Evolutionary conservation across 306 rosid genomes (phyloP).

Genomic region (Quillaja saponaria): DNA sequence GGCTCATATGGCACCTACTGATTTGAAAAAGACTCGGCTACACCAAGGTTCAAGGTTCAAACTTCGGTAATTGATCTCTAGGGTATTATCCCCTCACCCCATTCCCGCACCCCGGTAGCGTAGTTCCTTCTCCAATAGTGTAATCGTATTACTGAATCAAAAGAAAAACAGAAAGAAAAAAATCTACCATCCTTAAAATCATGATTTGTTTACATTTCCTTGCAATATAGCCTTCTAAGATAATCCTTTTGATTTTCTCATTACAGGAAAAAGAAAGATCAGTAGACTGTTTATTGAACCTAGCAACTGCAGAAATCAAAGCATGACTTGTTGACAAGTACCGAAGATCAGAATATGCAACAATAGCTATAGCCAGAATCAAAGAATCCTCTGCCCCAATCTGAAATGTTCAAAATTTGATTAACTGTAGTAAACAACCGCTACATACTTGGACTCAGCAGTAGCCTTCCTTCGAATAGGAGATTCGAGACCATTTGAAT

Average conservation of each 20-base stretch:
- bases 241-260: constrained; percentile 2
- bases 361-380: constrained; percentile 36
- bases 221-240: not conserved
- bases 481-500: too few relatives aligned
- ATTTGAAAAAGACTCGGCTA: too few relatives aligned
- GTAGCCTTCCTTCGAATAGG: too few relatives aligned
- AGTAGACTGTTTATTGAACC: constrained; percentile 9
- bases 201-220: not conserved
- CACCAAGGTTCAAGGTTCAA: too few relatives aligned
- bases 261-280: constrained; percentile 38
- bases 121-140: too few relatives aligned
- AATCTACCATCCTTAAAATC: not conserved
- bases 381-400: constrained; percentile 34
- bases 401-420: not conserved
- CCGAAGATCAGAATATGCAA: constrained; percentile 50
- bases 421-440: not conserved
- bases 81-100: too few relatives aligned
- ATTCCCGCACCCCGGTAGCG: too few relatives aligned
- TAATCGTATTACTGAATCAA: too few relatives aligned
- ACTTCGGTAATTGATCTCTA: too few relatives aligned
- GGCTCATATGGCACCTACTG: too few relatives aligned
- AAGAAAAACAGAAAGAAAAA: too few relatives aligned
- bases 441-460: too few relatives aligned
- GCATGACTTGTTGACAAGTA: constrained; percentile 48
- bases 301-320: constrained; percentile 44